phyloP scores from a whole-genome alignment of 2,329 filamentous ascomycete genomes.

The Trichoderma sp. region DNA sequence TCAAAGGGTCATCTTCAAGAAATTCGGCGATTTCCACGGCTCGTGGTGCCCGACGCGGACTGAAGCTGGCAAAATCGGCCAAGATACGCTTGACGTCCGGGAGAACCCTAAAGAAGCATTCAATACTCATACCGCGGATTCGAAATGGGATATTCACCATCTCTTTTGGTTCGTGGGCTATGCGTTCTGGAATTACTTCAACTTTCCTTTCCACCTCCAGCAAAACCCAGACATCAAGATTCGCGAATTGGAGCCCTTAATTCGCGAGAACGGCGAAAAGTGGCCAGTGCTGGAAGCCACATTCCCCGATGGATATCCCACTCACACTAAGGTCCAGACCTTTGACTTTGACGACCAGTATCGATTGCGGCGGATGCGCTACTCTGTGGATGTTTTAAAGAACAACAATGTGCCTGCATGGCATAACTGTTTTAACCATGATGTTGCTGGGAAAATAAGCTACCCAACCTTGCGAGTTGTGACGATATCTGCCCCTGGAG shows the following conservation, averaged over 20 bases:
- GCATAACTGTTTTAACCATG: conserved; percentile 5
- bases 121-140: neutral
- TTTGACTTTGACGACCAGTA: neutral
- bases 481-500: neutral
- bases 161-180: neutral
- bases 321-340: neutral
- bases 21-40: neutral
- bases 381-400: neutral
- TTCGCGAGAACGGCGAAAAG: neutral
- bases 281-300: neutral
- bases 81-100: neutral
- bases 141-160: neutral
- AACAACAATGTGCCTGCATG: neutral
- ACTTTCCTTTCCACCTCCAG: neutral
- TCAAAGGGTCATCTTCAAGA: neutral
- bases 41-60: neutral
- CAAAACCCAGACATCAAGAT: neutral
- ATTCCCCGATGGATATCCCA: neutral
- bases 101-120: neutral
- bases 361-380: neutral
- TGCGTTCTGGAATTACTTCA: conserved; percentile 4
- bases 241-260: neutral
- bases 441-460: neutral
- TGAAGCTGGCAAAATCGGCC: neutral
- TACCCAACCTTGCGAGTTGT: conserved; percentile 2